Base-by-base conservation (phyloP, 495 filamentous ascomycete genomes). In the Echria macrotheca region DNA sequence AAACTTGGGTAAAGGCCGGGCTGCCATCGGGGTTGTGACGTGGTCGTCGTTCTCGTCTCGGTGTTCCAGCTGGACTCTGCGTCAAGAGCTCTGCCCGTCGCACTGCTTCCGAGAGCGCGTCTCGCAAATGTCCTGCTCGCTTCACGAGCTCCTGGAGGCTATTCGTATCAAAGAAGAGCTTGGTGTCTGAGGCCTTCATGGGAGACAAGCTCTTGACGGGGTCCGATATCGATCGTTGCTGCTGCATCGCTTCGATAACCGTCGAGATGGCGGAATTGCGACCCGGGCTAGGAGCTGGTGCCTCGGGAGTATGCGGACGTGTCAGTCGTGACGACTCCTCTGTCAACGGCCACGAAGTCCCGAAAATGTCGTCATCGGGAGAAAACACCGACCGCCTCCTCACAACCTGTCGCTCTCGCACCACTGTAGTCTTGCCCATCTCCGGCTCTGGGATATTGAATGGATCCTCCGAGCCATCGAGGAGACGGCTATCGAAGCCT, bases 91-190 rank as follows among this genome's bases (percentile, higher is more conserved):
- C 89, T 33, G 86, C 87, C 58, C 83, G 82, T 44, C 88, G 85
- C 53, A 93, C 79, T 10, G 86, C 72, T 46, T 91, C 86, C 37
- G 85, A 84, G 40, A 91, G 67, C 4, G 79, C 76, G 50, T 86
- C 81, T 8, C 79, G 85, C 18, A 95, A 77, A 10, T 82, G 82
- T 24, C 83, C 84, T 2, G 91, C 89, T 31, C 90, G 84, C 49
- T 87, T 82, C 14, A 96, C 90, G 39, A 96, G 74, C 63, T 91
- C 87, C 50, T 84, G 82, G 17, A 96, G 79, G 49, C 87, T 94
- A 25, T 85, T 88, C 8, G 89, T 95, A 60, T 95, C 90, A 55
- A 96, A 96, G 11, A 87, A 87, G 25, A 95, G 81, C 64, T 94
- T 94, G 52, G 85, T 84, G 35, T 80, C 68, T 9, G 80, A 66